A percentile compares a stretch with the other conserved stretches of the same genome.
These are phyloP conservation scores for Helotiales sp. DNA, from an alignment of 2,329 filamentous ascomycete species.

Conservation along the genomic window DNA sequence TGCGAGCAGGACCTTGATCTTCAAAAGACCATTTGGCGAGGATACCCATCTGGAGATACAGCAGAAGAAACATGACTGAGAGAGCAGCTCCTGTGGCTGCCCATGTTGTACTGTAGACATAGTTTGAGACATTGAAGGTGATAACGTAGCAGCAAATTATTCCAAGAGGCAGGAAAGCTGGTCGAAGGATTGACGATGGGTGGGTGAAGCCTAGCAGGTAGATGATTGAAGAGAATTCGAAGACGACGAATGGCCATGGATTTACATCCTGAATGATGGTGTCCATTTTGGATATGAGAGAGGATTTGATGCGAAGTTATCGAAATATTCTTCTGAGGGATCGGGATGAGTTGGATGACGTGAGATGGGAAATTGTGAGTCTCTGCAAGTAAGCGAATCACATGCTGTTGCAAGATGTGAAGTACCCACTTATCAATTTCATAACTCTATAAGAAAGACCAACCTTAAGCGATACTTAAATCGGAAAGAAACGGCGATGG, in stretches of 20 bases:
- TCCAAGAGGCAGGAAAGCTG: neutral
- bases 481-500: too few relatives aligned
- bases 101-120: neutral
- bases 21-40: conserved; percentile 7
- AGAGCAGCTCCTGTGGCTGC: neutral
- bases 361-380: too few relatives aligned
- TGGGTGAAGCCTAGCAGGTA: neutral
- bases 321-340: too few relatives aligned
- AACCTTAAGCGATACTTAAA: too few relatives aligned
- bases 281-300: neutral
- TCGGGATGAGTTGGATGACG: too few relatives aligned
- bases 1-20: neutral
- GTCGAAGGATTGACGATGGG: neutral
- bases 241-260: neutral
- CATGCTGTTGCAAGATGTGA: too few relatives aligned
- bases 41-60: conserved; percentile 3
- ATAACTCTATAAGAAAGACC: too few relatives aligned
- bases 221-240: neutral
- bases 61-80: neutral
- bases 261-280: neutral
- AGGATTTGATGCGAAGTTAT: too few relatives aligned
- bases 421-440: too few relatives aligned
- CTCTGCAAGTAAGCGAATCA: too few relatives aligned
- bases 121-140: neutral
- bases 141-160: neutral